Evolutionary conservation across 495 filamentous ascomycete genomes (phyloP), one percentile per base, ranked within the genome.

Genomic region (Bacidia gigantensis): DNA sequence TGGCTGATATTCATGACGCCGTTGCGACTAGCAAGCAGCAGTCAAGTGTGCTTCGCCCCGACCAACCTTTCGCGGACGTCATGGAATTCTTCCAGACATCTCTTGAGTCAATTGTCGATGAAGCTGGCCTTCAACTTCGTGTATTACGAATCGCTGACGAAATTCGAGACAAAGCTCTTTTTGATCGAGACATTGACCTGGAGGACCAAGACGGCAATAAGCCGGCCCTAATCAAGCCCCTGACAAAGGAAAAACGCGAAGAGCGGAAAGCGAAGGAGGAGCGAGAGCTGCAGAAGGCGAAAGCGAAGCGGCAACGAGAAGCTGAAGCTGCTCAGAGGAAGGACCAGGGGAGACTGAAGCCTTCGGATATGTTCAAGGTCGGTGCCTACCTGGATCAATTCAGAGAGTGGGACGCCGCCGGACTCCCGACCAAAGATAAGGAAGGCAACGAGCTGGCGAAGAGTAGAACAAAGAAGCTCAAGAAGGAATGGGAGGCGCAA

Each of bases 401-500:
- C 60, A 75, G 69, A 45, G 84, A 74, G 43, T 97, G 89, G 89
- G 89, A 96, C 67, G 81, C 73, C 2, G 81, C 95, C 12, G 92
- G 92, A 1, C 51, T 97, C 43, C 92, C 92, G 10, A 84, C 77
- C 2, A 84, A 77, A 64, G 78, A 87, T 63, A 73, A 72, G 14
- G 78, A 81, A 23, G 92, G 89, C 1, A 77, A 77, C 57, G 87
- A 93, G 61, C 69, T 98, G 23, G 74, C 86, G 21, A 98, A 96
- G 74, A 83, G 74, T 51, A 74, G 76, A 58, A 53, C 54, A 29
- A 98, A 96, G 76, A 93, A 87, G 76, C 63, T 97, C 32, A 81
- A 68, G 69, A 97, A 97, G 72, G 86, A 87, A 24, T 94, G 86
- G 87, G 86, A 94, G 62, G 80, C 71, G 64, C 92, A 96, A 72